Evolutionary conservation across 257 asterid species (phyloP), one percentile per base, ranked within the genome.

Genomic region (Fraxinus cuspidata): DNA sequence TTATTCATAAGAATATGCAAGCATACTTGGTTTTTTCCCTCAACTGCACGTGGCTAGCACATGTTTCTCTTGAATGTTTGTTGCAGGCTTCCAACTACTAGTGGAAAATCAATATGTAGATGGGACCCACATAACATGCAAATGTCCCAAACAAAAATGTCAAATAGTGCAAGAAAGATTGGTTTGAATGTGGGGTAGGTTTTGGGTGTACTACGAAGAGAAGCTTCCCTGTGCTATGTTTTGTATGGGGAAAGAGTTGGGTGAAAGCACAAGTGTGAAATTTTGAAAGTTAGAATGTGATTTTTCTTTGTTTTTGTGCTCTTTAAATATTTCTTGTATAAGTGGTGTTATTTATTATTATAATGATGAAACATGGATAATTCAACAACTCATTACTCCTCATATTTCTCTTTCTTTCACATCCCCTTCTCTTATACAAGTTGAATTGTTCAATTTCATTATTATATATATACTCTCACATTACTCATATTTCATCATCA

Each of bases 21-120:
- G 35, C 71, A 65, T 67, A 73, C 78, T 40, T 23, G 9, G n/a
- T n/a, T 5, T 77, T 74, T 74, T 29, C 5, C 31, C 66, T 56
- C 7, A 8, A n/a, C 4, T 80, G 76, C 86, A 85, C 82, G 85
- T 82, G 88, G 82, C 79, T 44, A 56, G 86, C 88, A 82, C 86
- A 38, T 85, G 83, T 38, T 79, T 75, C 75, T 77, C 71, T 56
- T 74, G 81, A 82, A 58, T 80, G 72, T 84, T 77, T 21, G 84
- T 82, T 82, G 81, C 53, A 40, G 77, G 27, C 66, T 35, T 31
- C 31, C 68, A 60, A 60, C 68, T 2, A 60, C 29, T 60, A 60
- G 5, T 60, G 35, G 74, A n/a, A 76, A 76, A 19, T 11, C 34
- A 8, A 42, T 68, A 80, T 71, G 72, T 67, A 76, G 44, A 34